phyloP scores from a whole-genome alignment of 2,329 filamentous ascomycete genomes.

The Orbilia brochopaga region DNA sequence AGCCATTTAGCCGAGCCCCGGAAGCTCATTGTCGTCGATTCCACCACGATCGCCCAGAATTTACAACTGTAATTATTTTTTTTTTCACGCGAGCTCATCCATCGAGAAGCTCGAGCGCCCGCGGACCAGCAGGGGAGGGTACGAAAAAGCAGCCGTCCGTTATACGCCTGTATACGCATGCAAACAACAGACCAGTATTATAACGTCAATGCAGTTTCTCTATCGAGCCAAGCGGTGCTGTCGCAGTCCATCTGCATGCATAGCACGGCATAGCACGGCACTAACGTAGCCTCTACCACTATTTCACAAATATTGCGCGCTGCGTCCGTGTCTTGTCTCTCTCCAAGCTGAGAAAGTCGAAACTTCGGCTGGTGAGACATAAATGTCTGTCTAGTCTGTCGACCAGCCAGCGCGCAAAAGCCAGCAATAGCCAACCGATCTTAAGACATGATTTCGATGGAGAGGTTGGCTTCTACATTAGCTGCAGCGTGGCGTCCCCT shows the following conservation, averaged over 20 bases:
- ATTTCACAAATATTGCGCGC: not conserved
- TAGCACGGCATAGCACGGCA: no score
- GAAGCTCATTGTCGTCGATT: slow-evolving; percentile 26
- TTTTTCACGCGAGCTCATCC: slow-evolving; percentile 45
- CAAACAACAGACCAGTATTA: not conserved
- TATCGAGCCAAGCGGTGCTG: slow-evolving; percentile 1
- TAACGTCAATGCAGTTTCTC: not conserved
- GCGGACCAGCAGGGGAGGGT: not conserved
- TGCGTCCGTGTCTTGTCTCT: not conserved
- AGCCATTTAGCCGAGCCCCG: slow-evolving; percentile 49
- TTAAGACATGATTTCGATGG: slow-evolving; percentile 37
- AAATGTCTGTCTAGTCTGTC: not conserved
- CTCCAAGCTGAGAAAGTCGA: slow-evolving; percentile 4
- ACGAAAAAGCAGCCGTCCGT: slow-evolving; percentile 3
- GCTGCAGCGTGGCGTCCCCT: not conserved
- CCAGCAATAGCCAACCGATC: slow-evolving; percentile 34
- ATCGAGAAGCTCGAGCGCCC: not conserved
- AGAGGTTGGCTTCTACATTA: no score
- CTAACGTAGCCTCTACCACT: not conserved
- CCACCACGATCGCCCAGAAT: not conserved
- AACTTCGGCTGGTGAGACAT: slow-evolving; percentile 39
- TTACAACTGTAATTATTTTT: slow-evolving; percentile 29
- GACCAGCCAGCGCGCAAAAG: not conserved
- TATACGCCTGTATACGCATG: no score
- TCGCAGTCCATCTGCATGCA: not conserved